Evolutionary conservation across 23 red algal genomes (phyloP), one percentile per base, ranked within the genome.

Genomic region (Gracilariopsis chorda): DNA sequence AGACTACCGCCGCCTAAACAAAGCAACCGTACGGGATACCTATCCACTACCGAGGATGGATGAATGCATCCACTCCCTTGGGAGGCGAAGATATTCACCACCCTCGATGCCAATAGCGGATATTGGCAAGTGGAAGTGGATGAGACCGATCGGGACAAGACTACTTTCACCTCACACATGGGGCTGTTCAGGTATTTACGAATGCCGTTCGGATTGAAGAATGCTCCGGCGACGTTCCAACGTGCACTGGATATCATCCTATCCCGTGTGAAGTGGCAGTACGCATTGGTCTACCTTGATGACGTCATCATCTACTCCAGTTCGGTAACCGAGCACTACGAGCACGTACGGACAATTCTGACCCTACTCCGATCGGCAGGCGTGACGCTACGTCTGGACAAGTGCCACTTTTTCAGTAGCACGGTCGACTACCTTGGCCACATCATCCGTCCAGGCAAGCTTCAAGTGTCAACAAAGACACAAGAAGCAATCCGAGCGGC

Each of bases 21-120:
- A 36, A n/a, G 43, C 25, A 3, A 79, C 74, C 43, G 24, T 51
- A 11, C 74, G 74, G 43, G 47, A 79, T 28, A 51, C 45, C 16
- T 79, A 83, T 19, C 80, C 80, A 57, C 37, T 84, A 37, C 56
- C 34, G 62, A 51, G 80, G 24, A 67, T 84, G 80, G 80, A 84
- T 25, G 56, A 84, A 21, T 84, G 45, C 14, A 62, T 84, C n/a
- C 52, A 84, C 51, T 84, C 80, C 0, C 62, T 84, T 40, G 55
- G 53, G 62, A 84, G 56, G 56, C 56, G 27, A 61, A 51, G 0
- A 70, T 84, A 47, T 84, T 84, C 43, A 60, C 62, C 51, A 84
- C 55, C 51, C 39, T 65, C 37, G 62, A 84, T 25, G 48, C 48
- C 33, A 84, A 67, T 44, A 51, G 43, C 17, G 80, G 80, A 32